A percentile compares a stretch with the other conserved stretches of the same genome.
These are phyloP conservation scores for Suillus brevipes DNA, from an alignment of 768 basidiomycete genomes.

Conservation along the genomic window DNA sequence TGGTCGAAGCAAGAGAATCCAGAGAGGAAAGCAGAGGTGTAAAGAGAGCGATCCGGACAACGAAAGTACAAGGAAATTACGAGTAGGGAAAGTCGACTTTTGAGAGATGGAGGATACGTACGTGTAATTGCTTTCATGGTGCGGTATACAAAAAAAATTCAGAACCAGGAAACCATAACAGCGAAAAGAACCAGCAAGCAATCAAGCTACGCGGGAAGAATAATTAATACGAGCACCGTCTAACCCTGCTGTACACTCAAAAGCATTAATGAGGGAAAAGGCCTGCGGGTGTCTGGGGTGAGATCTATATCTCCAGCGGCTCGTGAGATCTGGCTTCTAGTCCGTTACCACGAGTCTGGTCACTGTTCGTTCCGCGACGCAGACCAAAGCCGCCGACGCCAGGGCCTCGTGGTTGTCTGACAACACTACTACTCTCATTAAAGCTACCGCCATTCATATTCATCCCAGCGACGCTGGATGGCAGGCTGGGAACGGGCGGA, in stretches of 20 bases:
- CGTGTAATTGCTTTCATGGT: neutral
- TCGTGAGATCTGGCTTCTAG: slow-evolving; percentile 86
- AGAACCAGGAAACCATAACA: neutral
- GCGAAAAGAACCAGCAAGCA: neutral
- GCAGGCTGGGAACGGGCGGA: slow-evolving; percentile 81
- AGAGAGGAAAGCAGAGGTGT: slow-evolving; percentile 12
- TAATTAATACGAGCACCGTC: slow-evolving; percentile 24
- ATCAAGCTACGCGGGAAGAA: slow-evolving; percentile 5
- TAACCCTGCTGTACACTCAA: slow-evolving; percentile 19
- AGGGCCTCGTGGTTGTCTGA: slow-evolving; percentile 86
- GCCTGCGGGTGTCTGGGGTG: slow-evolving; percentile 2
- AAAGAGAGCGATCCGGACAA: slow-evolving; percentile 13
- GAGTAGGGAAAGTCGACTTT: slow-evolving; percentile 8
- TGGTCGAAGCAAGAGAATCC: slow-evolving; percentile 12
- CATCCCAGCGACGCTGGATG: slow-evolving; percentile 48
- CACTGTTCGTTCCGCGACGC: slow-evolving; percentile 43
- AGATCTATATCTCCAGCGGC: slow-evolving; percentile 73
- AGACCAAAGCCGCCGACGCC: slow-evolving; percentile 72
- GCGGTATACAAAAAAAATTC: slow-evolving; percentile 9
- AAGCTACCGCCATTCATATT: slow-evolving; percentile 43
- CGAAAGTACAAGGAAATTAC: slow-evolving; percentile 5
- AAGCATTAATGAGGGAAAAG: neutral
- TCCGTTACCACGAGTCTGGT: slow-evolving; percentile 58
- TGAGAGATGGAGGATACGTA: slow-evolving; percentile 4
- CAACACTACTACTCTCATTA: slow-evolving; percentile 52